Evolutionary conservation across 805 yeast species (phyloP), one percentile per base, ranked within the genome.

Genomic region (Yamadazyma akitaensis): DNA sequence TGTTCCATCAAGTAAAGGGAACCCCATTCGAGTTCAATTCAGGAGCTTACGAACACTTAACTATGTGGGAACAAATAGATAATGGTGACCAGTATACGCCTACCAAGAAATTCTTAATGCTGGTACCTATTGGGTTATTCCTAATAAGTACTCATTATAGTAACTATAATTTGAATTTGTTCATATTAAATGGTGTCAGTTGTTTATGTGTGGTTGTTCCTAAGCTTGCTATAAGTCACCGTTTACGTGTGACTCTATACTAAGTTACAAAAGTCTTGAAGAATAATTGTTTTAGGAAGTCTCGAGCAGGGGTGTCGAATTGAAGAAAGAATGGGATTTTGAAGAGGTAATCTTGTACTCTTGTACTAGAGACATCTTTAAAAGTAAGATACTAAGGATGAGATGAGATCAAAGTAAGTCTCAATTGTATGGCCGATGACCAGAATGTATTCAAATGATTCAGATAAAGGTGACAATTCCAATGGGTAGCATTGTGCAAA

Each of bases 21-120:
- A 90, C 96, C 2, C 99, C 99, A 0, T 94, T 92, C 62, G 99
- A 94, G 58, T 91, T 92, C 72, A 94, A 91, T 62, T 84, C 87
- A 35, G 99, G 99, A 37, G 98, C 97, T 0, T 94, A 86, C 67
- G 99, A 92, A 63, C 84, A 88, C 60, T 75, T 92, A 55, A 94
- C 97, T 18, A 89, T 92, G 97, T 92, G 99, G 99, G 99, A 92
- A 67, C 99, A 92, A 67, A 84, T 85, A 49, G 95, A 88, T 64
- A 83, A 91, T 59, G 99, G 98, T 49, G 97, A 90, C 61, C 96
- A 90, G 65, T 92, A 91, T 64, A 94, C 99, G 0, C 99, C 99
- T 11, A 84, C 96, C 33, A 91, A 94, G 73, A 92, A 92, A 67
- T 92, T 90, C 61, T 73, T 92, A 54, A 79, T 92, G 70, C 82